phyloP scores from a whole-genome alignment of 768 basidiomycete genomes.

The Termitomyces sp. region DNA sequence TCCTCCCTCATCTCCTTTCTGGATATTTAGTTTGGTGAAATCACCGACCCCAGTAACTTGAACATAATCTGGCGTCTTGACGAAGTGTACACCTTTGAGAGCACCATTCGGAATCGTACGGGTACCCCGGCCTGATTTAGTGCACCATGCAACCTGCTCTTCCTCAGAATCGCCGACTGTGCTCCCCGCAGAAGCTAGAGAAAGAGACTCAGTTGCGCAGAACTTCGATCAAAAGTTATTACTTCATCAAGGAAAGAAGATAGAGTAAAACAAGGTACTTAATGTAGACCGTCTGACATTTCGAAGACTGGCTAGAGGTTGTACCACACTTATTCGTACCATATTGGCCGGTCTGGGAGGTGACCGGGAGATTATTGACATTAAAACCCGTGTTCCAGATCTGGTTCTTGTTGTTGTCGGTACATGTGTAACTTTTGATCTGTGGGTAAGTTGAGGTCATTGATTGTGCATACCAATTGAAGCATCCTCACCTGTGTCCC shows the following conservation, averaged over 20 bases:
- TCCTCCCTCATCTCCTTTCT: slow-evolving; percentile 50
- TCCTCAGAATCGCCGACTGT: slow-evolving; percentile 66
- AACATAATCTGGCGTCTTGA: slow-evolving; percentile 60
- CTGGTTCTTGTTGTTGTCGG: slow-evolving; percentile 38
- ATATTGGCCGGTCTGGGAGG: slow-evolving; percentile 47
- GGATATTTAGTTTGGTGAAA: slow-evolving; percentile 63
- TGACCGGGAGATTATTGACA: slow-evolving; percentile 35
- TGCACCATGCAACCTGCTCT: slow-evolving; percentile 71
- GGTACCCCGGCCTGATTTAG: slow-evolving; percentile 64
- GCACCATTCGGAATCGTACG: slow-evolving; percentile 68
- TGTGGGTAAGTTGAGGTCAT: slow-evolving; percentile 12
- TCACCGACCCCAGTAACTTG: slow-evolving; percentile 63
- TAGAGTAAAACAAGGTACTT: slow-evolving; percentile 33
- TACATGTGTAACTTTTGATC: slow-evolving; percentile 46
- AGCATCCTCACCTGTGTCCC: slow-evolving; percentile 23
- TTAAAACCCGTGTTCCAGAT: slow-evolving; percentile 48
- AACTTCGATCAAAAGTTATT: slow-evolving; percentile 28
- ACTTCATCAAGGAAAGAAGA: neutral
- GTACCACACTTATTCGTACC: slow-evolving; percentile 69
- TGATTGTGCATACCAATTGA: neutral
- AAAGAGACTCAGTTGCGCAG: slow-evolving; percentile 22
- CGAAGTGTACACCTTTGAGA: slow-evolving; percentile 63
- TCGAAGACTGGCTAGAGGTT: slow-evolving; percentile 46
- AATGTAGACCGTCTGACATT: slow-evolving; percentile 67
- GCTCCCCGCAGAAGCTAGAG: slow-evolving; percentile 28